Conservation (phyloP, 2,329 filamentous ascomycete genomes). For the Rhynchosporium agropyri region DNA sequence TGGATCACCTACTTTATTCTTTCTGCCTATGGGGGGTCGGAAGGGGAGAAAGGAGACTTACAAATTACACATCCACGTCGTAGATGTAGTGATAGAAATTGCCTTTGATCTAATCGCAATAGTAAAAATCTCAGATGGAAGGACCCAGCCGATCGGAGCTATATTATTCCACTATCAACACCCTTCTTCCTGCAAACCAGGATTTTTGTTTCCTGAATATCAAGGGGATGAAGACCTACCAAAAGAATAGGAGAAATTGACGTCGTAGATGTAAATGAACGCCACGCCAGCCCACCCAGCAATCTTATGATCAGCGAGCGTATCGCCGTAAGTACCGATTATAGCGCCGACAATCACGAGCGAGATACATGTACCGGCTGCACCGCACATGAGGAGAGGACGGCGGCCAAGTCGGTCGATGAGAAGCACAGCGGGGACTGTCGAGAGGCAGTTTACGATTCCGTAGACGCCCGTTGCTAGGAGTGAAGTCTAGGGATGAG, state of each 20-base stretch:
- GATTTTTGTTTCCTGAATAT: too few species aligned
- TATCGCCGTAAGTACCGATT: constrained; percentile 51
- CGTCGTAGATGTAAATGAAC: constrained; percentile 59
- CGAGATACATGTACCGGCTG: constrained; percentile 53
- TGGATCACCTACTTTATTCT: neutral
- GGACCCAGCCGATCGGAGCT: constrained; percentile 58
- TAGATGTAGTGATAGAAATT: constrained; percentile 60
- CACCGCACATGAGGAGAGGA: constrained; percentile 48
- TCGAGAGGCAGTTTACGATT: constrained; percentile 55
- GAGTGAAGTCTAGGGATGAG: constrained; percentile 44
- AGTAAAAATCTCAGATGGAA: constrained; percentile 62
- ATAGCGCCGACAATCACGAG: constrained; percentile 60
- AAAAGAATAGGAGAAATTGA: constrained; percentile 42
- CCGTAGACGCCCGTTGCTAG: constrained; percentile 61
- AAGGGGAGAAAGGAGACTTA: neutral
- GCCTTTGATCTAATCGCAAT: constrained; percentile 60
- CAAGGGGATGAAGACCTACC: constrained; percentile 14
- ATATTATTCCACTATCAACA: constrained; percentile 28
- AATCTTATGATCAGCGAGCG: constrained; percentile 49
- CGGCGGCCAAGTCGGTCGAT: constrained; percentile 43
- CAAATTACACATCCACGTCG: constrained; percentile 63
- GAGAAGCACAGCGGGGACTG: constrained; percentile 44
- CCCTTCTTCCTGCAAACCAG: too few species aligned
- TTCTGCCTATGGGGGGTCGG: neutral
- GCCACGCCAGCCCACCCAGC: constrained; percentile 62